Evolutionary conservation across 225 moss, liverwort and hornwort genomes (phyloP).

Genomic region (Polytrichum commune): DNA sequence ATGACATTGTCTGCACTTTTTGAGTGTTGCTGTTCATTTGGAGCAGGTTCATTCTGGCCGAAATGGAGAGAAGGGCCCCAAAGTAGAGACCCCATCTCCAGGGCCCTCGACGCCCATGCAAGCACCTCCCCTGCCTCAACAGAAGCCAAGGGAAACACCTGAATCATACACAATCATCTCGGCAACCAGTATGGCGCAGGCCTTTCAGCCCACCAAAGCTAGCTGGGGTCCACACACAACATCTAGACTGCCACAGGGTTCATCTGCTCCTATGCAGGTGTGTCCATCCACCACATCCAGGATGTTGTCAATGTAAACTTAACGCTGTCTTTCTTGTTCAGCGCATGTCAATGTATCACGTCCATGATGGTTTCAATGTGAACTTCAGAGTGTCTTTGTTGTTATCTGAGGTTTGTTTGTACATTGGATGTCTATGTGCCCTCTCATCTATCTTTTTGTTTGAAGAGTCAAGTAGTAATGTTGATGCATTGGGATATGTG

Average conservation of each 20-base stretch:
- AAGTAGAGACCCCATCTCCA: constrained; percentile 19
- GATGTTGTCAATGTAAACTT: neutral
- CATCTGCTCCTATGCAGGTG: constrained; percentile 25
- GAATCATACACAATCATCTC: constrained; percentile 8
- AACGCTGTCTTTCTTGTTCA: too few relatives aligned
- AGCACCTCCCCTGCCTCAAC: constrained; percentile 21
- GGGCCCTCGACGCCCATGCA: constrained; percentile 41
- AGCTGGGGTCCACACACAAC: constrained; percentile 8
- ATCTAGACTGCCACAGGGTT: constrained; percentile 7
- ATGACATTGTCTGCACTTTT: neutral
- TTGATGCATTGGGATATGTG: neutral
- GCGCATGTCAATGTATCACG: too few relatives aligned
- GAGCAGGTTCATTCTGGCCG: constrained; percentile 10
- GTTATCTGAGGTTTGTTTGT: neutral
- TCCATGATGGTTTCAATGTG: neutral
- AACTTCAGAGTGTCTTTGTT: neutral
- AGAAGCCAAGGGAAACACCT: constrained; percentile 26
- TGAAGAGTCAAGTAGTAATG: neutral
- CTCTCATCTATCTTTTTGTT: neutral
- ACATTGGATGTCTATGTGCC: neutral
- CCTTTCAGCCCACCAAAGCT: constrained; percentile 10
- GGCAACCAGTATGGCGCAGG: constrained; percentile 2
- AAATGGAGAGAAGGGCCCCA: constrained; percentile 10
- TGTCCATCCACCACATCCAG: neutral
- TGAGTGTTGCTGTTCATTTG: neutral